Evolutionary conservation across 441 rosid genomes (phyloP).

Genomic region (Omphalea diandra): DNA sequence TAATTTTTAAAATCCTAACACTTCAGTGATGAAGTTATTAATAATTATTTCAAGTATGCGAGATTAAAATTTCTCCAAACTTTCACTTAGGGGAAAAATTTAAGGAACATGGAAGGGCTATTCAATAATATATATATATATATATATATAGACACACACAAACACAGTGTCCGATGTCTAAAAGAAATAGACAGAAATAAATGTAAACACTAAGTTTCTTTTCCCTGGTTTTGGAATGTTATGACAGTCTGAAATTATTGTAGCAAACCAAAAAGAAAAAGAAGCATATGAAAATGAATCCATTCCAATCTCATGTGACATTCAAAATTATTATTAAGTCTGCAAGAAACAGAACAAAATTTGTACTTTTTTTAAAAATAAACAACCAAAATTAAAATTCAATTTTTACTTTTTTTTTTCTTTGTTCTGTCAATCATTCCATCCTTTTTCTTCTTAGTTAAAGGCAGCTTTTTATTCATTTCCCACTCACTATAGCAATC

Average conservation of each 20-base stretch:
- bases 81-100: no score
- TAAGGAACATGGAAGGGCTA: no score
- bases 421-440: not conserved
- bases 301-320: not conserved
- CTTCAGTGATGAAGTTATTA: no score
- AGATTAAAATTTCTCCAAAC: no score
- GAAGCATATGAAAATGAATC: not conserved
- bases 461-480: slow-evolving; percentile 25
- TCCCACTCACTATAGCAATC: slow-evolving; percentile 35
- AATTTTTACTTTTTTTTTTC: not conserved
- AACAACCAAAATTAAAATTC: no score
- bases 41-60: no score
- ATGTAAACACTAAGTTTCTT: not conserved
- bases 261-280: not conserved
- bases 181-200: not conserved
- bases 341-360: not conserved
- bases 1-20: no score
- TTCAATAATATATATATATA: no score
- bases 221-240: not conserved
- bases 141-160: no score
- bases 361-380: not conserved
- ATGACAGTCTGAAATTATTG: slow-evolving; percentile 1
- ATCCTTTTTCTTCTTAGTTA: slow-evolving; percentile 3
- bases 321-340: not conserved
- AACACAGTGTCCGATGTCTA: no score